Evolutionary conservation across 495 filamentous ascomycete genomes (phyloP), one percentile per base, ranked within the genome.

Genomic region (Penicillium herquei): DNA sequence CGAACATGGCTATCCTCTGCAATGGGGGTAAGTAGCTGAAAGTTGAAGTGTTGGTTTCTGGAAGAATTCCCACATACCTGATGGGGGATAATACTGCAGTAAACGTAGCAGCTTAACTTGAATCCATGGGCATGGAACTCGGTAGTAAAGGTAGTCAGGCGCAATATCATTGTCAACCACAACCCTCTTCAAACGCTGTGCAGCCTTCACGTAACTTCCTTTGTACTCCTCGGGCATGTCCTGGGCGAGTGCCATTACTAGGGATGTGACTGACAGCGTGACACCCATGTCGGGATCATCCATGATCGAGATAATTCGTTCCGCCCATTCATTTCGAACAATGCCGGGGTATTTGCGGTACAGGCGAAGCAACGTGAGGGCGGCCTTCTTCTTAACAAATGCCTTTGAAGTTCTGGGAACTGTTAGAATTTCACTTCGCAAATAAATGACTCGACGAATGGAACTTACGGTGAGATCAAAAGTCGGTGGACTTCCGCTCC

Each of bases 351-450:
- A 87, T 76, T 98, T 99, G 52, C 95, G 88, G 74, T 96, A 99
- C 12, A 99, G 74, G 43, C 95, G 88, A 26, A 99, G 85, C n/a
- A 99, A 78, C 2, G 95, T 99, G 26, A 99, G 79, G 5, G 95
- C 95, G 6, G 95, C 93, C 78, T 99, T 99, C 79, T 99, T 99
- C 78, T 98, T 99, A 31, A 99, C 95, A 52, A 99, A 99, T 1
- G 94, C 81, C 72, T 97, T 98, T 0, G 93, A 97, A 13, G 95
- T 93, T 34, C 92, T 96, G 53, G 6, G 32, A 30, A 9, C 17
- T 31, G 56, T 68, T 42, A 74, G 58, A 33, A 47, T 39, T 0
- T 30, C 0, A 30, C 7, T 35, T 51, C 40, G 18, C n/a, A 35
- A 49, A 52, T 51, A 3, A 43, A 26, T 26, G 21, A 26, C 21